Base-by-base conservation (phyloP, 345 rosid species). In the Citrus cavaleriei region DNA sequence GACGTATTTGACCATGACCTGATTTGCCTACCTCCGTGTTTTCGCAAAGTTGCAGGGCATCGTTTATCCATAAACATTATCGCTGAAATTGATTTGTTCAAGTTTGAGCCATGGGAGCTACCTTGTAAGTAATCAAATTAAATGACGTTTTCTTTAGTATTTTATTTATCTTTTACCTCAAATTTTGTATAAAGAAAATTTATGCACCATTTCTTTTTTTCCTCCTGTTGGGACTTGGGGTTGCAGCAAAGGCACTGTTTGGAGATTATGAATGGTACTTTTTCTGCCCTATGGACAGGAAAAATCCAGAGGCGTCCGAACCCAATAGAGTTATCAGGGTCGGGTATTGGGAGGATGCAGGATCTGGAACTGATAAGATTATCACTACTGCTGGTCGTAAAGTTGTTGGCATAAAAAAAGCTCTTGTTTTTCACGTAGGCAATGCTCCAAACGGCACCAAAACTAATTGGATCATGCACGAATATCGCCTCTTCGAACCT, bases 381-480 rank as follows among this genome's bases (percentile, higher is more conserved):
- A 93, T 95, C 71, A 83, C 88, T 1, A 81, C 89, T 4, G 96
- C 88, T 10, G 97, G 95, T 37, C 93, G 89, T 32, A 89, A 90
- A 81, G 96, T 89, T 35, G 99, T 97, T 13, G 99, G 99, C 10
- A 91, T 95, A 68, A 96, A 96, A 87, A 96, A 96, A 85, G 94
- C 98, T 75, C 86, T 94, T n/a, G 98, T 94, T 28, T 96, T 93
- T 72, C 94, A 96, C 74, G n/a, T 90, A n/a, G 99, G 99, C 0
- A 96, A 91, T 73, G 95, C 99, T 5, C 98, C 97, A 0, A 96
- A 90, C 84, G 98, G 99, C 18, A 89, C 89, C 68, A 96, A 96
- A 85, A 96, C 99, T 9, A 96, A 93, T 85, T 96, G 99, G 99
- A 94, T 96, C 78, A 94, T 96, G 99, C 99, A 94, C 64, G 99